Percentiles rank a stretch among this genome's conserved stretches.
These are phyloP conservation scores for Podosphaera fusca DNA, from an alignment of 2,329 filamentous ascomycete genomes.

Conservation along the genomic window DNA sequence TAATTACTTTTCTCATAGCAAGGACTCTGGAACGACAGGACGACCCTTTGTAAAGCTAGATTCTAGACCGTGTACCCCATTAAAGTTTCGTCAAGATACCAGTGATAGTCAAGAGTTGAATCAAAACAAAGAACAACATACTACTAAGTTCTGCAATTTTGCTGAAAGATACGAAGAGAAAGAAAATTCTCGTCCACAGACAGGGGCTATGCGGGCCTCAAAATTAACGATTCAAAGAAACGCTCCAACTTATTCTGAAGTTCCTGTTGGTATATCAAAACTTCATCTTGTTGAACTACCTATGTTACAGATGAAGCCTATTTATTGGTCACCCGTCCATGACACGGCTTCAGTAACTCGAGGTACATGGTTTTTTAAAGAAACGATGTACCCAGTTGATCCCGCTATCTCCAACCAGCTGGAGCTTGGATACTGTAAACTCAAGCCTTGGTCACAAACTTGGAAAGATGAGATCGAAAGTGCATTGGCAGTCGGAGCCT, in stretches of 20 bases:
- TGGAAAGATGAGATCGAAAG: slow-evolving; percentile 82
- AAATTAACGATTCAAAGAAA: slow-evolving; percentile 15
- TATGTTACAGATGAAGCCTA: slow-evolving; percentile 71
- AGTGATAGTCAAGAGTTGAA: not conserved
- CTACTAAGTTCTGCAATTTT: not conserved
- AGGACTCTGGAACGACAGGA: slow-evolving; percentile 21
- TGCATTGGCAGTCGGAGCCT: slow-evolving; percentile 70
- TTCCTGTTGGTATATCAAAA: slow-evolving; percentile 74
- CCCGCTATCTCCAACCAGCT: slow-evolving; percentile 72
- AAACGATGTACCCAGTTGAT: slow-evolving; percentile 80
- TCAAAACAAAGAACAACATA: not conserved
- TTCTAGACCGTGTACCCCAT: slow-evolving; percentile 3
- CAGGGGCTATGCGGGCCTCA: slow-evolving; percentile 6
- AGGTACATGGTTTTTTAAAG: slow-evolving; percentile 93
- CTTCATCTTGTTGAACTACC: slow-evolving; percentile 75
- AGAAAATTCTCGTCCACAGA: slow-evolving; percentile 2
- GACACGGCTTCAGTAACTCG: slow-evolving; percentile 64
- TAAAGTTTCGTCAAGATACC: not conserved
- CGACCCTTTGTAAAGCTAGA: slow-evolving; percentile 24
- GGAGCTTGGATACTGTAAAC: slow-evolving; percentile 69
- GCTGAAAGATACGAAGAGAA: not conserved
- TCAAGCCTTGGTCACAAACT: slow-evolving; percentile 74
- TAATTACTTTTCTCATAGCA: slow-evolving; percentile 1
- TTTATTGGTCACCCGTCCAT: slow-evolving; percentile 91
- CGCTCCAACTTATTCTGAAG: slow-evolving; percentile 22